These are phyloP conservation scores for Cercospora zeina DNA, from an alignment of 2,329 filamentous ascomycete species.

Conservation along the genomic window DNA sequence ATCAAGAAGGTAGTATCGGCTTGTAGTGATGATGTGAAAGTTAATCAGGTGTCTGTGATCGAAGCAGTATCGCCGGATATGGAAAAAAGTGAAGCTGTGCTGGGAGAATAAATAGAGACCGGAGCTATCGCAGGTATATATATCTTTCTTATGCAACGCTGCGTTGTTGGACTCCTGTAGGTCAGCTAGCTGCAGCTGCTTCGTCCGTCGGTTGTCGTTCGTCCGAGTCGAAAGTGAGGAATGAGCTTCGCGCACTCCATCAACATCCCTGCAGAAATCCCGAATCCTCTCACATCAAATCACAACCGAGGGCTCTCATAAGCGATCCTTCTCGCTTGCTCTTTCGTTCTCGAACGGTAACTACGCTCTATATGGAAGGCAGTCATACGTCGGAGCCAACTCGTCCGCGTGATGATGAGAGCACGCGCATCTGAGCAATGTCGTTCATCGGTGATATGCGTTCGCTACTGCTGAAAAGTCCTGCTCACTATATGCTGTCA, in stretches of 20 bases:
- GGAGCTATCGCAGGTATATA: not conserved
- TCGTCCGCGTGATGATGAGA: not conserved
- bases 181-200: not conserved
- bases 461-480: not conserved
- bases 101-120: not conserved
- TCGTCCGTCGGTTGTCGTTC: slow-evolving; percentile 2
- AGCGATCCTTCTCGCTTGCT: not conserved
- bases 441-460: not conserved
- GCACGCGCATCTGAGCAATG: not conserved
- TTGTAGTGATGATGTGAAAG: not conserved
- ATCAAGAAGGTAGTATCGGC: too few relatives aligned
- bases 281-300: slow-evolving; percentile 1
- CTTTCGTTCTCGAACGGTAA: not conserved
- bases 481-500: not conserved
- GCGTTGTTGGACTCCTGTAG: not conserved
- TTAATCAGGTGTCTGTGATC: not conserved
- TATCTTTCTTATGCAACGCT: not conserved
- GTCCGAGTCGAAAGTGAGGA: not conserved
- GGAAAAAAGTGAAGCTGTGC: not conserved
- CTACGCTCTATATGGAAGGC: not conserved
- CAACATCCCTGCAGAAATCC: not conserved
- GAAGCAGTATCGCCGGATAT: not conserved
- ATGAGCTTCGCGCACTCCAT: not conserved
- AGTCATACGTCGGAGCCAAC: not conserved
- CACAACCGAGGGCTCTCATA: not conserved